These are phyloP conservation scores for Bremia lactucae DNA, from an alignment of 352 stramenopile species.

Conservation along the genomic window DNA sequence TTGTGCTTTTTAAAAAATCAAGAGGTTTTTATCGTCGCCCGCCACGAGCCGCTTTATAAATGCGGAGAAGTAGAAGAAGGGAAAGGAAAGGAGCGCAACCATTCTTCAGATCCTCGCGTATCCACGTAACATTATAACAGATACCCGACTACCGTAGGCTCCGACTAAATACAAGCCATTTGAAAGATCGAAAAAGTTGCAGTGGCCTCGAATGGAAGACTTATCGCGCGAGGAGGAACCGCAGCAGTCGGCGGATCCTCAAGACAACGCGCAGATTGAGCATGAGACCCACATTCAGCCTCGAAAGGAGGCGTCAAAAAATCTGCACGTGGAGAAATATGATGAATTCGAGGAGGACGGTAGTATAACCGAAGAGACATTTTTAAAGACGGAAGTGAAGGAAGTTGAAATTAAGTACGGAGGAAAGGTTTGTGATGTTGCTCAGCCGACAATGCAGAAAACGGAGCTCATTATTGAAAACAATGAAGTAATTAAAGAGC, in stretches of 20 bases:
- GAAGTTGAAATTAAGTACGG: too few species aligned
- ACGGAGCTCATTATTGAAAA: too few species aligned
- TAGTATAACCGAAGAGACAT: background rate
- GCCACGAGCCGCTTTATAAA: constrained; percentile 15
- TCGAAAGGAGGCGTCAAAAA: background rate
- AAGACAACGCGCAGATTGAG: background rate
- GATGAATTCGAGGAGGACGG: background rate
- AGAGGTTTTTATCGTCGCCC: constrained; percentile 12
- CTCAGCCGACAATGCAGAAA: background rate
- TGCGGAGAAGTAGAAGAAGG: constrained; percentile 24
- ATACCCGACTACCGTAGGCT: constrained; percentile 3
- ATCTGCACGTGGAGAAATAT: background rate
- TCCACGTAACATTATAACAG: constrained; percentile 7
- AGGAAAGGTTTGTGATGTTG: too few species aligned
- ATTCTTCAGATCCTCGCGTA: constrained; percentile 18
- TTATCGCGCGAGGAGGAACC: constrained; percentile 7
- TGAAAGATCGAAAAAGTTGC: background rate
- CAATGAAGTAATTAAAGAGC: background rate
- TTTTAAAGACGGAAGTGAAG: background rate
- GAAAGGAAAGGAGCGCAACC: constrained; percentile 20
- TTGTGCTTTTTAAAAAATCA: constrained; percentile 4
- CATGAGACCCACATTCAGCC: background rate
- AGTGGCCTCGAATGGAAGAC: constrained; percentile 14
- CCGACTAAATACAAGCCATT: background rate
- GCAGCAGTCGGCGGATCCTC: constrained; percentile 1